These are phyloP conservation scores for Sclerotinia subarctica DNA, from an alignment of 2,329 filamentous ascomycete species.

Conservation along the genomic window DNA sequence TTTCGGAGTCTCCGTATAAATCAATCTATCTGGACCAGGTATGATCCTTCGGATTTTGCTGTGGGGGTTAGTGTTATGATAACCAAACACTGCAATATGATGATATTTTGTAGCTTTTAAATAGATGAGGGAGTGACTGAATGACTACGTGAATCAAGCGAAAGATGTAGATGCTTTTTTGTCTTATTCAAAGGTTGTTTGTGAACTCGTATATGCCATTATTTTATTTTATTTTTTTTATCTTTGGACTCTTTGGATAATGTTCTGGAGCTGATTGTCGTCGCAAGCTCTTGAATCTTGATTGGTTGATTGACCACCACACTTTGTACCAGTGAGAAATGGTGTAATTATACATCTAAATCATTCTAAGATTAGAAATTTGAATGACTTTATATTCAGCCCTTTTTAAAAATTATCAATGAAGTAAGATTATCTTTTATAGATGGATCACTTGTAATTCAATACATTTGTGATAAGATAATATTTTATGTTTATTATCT, in stretches of 20 bases:
- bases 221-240: background rate
- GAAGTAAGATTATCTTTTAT: background rate
- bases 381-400: background rate
- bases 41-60: constrained; percentile 1
- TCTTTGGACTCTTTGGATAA: background rate
- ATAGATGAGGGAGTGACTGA: background rate
- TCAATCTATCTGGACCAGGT: background rate
- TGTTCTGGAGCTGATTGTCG: constrained; percentile 18
- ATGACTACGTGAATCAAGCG: background rate
- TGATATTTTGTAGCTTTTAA: background rate
- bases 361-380: constrained; percentile 2
- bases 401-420: background rate
- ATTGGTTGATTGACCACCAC: constrained; percentile 1
- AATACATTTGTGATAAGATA: background rate
- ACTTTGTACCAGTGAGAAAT: background rate
- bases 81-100: background rate
- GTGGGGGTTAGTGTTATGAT: constrained; percentile 14
- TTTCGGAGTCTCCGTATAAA: constrained; percentile 13
- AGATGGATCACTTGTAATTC: background rate
- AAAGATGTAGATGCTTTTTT: background rate
- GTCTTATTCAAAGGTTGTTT: background rate
- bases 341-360: background rate
- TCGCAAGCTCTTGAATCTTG: constrained; percentile 4
- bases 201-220: background rate
- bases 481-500: background rate